These are phyloP conservation scores for Aspergillus sp. DNA, from an alignment of 2,329 filamentous ascomycete genomes.

Conservation along the genomic window DNA sequence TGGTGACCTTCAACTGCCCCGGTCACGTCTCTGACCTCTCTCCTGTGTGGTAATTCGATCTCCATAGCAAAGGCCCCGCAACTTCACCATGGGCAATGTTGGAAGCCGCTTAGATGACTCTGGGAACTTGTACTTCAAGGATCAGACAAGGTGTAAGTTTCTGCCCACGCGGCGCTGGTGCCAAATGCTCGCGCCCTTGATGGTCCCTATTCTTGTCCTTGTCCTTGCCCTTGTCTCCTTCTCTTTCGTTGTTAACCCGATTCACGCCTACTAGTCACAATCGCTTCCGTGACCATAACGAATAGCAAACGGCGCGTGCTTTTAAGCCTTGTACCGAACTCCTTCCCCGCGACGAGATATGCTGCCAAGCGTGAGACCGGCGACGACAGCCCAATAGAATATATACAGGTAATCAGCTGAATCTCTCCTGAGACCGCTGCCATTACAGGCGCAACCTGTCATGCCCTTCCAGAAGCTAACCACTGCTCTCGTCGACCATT, in stretches of 20 bases:
- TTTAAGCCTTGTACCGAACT: constrained; percentile 78
- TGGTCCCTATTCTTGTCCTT: neutral
- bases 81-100: constrained; percentile 81
- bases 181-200: neutral
- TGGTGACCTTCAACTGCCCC: constrained; percentile 33
- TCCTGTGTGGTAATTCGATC: constrained; percentile 32
- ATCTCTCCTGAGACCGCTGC: neutral
- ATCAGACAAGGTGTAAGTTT: constrained; percentile 80
- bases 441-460: neutral
- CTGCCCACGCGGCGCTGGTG: constrained; percentile 8
- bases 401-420: constrained; percentile 71
- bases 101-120: constrained; percentile 81
- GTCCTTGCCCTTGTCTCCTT: neutral
- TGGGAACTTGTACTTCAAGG: constrained; percentile 79
- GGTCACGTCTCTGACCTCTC: constrained; percentile 29
- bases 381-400: constrained; percentile 80
- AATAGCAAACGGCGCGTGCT: constrained; percentile 77
- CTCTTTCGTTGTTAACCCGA: neutral
- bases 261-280: constrained; percentile 64
- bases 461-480: neutral
- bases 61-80: constrained; percentile 23
- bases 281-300: constrained; percentile 79
- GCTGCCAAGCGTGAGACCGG: constrained; percentile 69
- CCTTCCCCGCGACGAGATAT: constrained; percentile 80
- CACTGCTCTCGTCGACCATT: constrained; percentile 24